These are phyloP conservation scores for Krasilnikovozyma curviuscula DNA, from an alignment of 768 basidiomycete genomes.

Conservation along the genomic window DNA sequence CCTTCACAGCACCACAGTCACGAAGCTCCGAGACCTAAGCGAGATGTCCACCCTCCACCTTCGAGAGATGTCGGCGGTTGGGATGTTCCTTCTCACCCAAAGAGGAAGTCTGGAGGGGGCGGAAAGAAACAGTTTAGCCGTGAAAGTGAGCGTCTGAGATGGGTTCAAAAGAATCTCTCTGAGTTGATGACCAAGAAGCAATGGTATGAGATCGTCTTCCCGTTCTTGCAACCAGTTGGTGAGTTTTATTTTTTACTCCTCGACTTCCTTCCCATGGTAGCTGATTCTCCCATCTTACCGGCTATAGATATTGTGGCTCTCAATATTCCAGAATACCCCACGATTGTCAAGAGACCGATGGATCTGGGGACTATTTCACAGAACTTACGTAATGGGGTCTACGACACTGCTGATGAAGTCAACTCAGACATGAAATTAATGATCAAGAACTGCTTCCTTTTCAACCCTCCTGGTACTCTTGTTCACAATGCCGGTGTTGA, in stretches of 20 bases:
- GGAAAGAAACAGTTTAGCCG: conserved; percentile 30
- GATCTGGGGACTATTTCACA: conserved; percentile 72
- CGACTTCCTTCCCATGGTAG: background rate
- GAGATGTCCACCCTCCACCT: conserved; percentile 90
- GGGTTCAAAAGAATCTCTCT: conserved; percentile 51
- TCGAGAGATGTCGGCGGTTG: conserved; percentile 67
- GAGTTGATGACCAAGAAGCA: conserved; percentile 58
- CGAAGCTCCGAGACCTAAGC: conserved; percentile 68
- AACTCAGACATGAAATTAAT: conserved; percentile 82
- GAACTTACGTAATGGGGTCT: conserved; percentile 62
- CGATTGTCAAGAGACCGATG: conserved; percentile 85
- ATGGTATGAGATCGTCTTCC: conserved; percentile 47
- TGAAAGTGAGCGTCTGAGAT: conserved; percentile 64
- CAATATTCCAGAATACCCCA: conserved; percentile 65
- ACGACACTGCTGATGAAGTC: conserved; percentile 58
- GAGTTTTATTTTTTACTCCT: conserved; percentile 24
- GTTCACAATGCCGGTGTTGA: conserved; percentile 74
- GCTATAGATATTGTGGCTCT: conserved; percentile 52
- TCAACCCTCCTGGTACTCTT: conserved; percentile 71
- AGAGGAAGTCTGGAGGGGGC: conserved; percentile 22
- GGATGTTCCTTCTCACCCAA: conserved; percentile 37
- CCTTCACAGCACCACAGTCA: conserved; percentile 23
- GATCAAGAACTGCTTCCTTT: conserved; percentile 79
- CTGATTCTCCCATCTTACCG: conserved; percentile 1
- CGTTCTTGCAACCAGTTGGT: conserved; percentile 92